Conservation (phyloP, 345 rosid genomes). For the Citrus mangshanensis region DNA sequence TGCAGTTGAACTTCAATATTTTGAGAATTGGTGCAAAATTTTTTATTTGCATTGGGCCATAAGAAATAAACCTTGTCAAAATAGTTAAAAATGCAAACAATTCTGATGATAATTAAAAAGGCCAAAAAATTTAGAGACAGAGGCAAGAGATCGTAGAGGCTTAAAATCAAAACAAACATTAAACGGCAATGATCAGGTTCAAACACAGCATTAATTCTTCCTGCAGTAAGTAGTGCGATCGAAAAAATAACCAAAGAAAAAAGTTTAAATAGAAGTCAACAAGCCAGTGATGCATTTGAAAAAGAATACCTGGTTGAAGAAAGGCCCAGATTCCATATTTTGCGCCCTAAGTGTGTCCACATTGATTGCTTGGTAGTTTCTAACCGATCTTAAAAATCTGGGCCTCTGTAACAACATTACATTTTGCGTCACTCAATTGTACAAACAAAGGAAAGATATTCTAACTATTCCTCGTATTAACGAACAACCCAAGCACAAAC, state of each 20-base stretch:
- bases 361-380: conserved; percentile 87
- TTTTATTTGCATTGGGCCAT: neutral
- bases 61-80: neutral
- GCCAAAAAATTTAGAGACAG: neutral
- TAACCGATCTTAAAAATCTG: conserved; percentile 66
- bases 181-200: neutral
- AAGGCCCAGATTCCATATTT: conserved; percentile 89
- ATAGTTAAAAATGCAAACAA: neutral
- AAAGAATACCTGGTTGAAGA: conserved; percentile 69
- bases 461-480: neutral
- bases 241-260: neutral
- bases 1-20: neutral
- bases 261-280: neutral
- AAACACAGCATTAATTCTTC: neutral
- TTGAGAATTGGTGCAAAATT: neutral
- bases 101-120: neutral
- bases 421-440: conserved; percentile 1
- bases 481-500: neutral
- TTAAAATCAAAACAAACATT: neutral
- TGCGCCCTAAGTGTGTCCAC: conserved; percentile 75
- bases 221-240: neutral
- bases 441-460: neutral
- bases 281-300: neutral
- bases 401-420: conserved; percentile 59
- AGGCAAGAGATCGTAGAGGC: neutral